Conservation (phyloP, 2,329 filamentous ascomycete species). For the Periconia digitata region DNA sequence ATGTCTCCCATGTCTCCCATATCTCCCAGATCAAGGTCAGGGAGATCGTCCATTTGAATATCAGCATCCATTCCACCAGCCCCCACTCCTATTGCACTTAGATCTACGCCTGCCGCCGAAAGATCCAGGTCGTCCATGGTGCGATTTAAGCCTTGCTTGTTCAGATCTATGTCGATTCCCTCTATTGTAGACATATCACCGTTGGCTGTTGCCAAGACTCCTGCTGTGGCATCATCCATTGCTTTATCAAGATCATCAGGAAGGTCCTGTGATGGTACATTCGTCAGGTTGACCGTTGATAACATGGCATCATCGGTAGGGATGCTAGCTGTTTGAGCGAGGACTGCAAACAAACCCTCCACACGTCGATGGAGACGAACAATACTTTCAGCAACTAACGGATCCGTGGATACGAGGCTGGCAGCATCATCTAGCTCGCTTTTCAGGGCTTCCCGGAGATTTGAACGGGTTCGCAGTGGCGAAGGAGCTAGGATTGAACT, state of each 20-base stretch:
- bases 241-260: constrained; percentile 36
- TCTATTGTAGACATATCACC: constrained; percentile 19
- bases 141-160: constrained; percentile 35
- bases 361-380: constrained; percentile 66
- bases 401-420: constrained; percentile 59
- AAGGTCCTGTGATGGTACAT: constrained; percentile 29
- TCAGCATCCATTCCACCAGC: constrained; percentile 20
- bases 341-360: constrained; percentile 60
- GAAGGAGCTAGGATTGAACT: constrained; percentile 28
- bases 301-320: constrained; percentile 30
- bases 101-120: constrained; percentile 20
- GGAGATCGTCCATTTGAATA: constrained; percentile 26
- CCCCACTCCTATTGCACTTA: constrained; percentile 36
- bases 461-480: constrained; percentile 47
- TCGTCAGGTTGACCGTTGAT: constrained; percentile 28
- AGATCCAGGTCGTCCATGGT: constrained; percentile 34
- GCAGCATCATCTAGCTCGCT: constrained; percentile 61
- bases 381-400: constrained; percentile 60
- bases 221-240: constrained; percentile 40
- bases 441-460: constrained; percentile 62
- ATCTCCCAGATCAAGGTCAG: constrained; percentile 33
- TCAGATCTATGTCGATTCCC: constrained; percentile 19
- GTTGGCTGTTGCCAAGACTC: constrained; percentile 27
- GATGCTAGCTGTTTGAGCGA: constrained; percentile 23
- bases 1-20: constrained; percentile 30